Evolutionary conservation across 257 asterid species (phyloP), one percentile per base, ranked within the genome.

Genomic region (Plantago major): DNA sequence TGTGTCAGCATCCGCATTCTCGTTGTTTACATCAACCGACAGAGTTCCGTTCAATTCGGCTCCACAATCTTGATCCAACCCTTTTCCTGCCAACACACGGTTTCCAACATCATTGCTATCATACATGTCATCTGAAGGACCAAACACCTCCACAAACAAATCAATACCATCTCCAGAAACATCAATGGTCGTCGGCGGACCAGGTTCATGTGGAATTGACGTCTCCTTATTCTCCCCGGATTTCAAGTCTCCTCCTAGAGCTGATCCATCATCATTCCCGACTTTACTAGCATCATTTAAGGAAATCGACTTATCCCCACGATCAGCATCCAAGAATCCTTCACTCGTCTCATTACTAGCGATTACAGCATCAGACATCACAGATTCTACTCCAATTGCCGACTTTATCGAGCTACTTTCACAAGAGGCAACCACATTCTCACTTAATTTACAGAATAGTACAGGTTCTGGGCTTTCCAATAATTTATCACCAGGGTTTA

Each of bases 91-190:
- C n/a, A n/a, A n/a, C n/a, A n/a, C n/a, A n/a, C n/a, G n/a, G 30
- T 38, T 69, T 73, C 26, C 50, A 58, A 62, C 48, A 30, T 65
- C 67, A 65, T 11, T 53, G 46, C 56, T 54, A 62, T 60, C 74
- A 22, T 71, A 49, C 28, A 40, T 55, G 56, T 75, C 90, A 72
- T 75, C 77, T 19, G 66, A 65, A 30, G 95, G 81, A 43, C 94
- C 91, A 66, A 82, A 86, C 64, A 84, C 88, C 56, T 87, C 92
- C 63, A 87, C 94, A 60, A 73, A 76, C 65, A 86, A 70, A 63
- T 82, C 75, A 68, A 86, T 79, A 42, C 81, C 74, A 33, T 75
- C 71, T 47, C 76, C 82, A 42, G 86, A 74, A 63, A 65, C 79
- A 58, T 80, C 84, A 16, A 74, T 56, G 59, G 75, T 69, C n/a